Evolutionary conservation across 2,329 filamentous ascomycete genomes (phyloP).

Genomic region (Monilinia laxa): DNA sequence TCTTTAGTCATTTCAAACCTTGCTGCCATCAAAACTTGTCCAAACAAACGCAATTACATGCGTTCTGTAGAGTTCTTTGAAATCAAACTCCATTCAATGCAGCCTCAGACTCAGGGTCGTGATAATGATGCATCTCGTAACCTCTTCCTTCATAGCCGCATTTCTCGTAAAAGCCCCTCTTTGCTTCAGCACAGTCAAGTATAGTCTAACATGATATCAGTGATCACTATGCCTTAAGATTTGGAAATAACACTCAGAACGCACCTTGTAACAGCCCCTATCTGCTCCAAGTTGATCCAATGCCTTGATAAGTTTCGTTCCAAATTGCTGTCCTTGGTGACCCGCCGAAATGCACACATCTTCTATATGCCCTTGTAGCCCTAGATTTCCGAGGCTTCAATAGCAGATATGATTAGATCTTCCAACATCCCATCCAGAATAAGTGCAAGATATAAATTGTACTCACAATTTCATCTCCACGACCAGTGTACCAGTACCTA

Average conservation of each 20-base stretch:
- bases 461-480: conserved; percentile 90
- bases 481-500: conserved; percentile 83
- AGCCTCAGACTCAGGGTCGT: conserved; percentile 42
- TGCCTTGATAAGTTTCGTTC: conserved; percentile 86
- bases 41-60: background rate
- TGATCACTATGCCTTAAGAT: background rate
- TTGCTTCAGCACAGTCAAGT: conserved; percentile 90
- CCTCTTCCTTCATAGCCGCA: conserved; percentile 82
- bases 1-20: background rate
- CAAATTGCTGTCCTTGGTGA: conserved; percentile 95
- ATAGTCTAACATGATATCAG: conserved; percentile 61
- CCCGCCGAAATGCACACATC: conserved; percentile 92
- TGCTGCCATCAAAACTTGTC: background rate
- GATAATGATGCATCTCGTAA: conserved; percentile 95
- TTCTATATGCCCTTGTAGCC: conserved; percentile 88
- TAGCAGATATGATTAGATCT: background rate
- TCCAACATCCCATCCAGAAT: too few species aligned
- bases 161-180: conserved; percentile 91
- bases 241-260: background rate
- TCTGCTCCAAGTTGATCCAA: conserved; percentile 82
- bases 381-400: conserved; percentile 70
- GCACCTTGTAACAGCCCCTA: conserved; percentile 81
- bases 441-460: conserved; percentile 13
- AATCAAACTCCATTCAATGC: conserved; percentile 24
- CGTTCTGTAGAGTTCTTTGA: background rate